Base-by-base conservation (phyloP, 169 alveolate genomes). In the Pseudocohnilembus persalinus region DNA sequence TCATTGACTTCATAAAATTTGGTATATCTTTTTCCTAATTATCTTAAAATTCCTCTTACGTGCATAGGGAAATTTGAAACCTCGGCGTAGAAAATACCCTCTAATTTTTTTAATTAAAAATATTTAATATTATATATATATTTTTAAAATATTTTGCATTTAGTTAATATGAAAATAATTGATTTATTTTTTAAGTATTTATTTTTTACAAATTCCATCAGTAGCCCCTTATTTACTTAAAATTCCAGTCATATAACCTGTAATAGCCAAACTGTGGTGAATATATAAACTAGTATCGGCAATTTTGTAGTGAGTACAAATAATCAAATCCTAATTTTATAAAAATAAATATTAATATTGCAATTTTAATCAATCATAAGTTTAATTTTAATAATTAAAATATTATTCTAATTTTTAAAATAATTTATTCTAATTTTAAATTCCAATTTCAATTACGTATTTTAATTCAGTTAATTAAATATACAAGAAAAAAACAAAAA, bases 31-130 rank as follows among this genome's bases (percentile, higher is more conserved):
- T 78, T 26, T 49, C 92, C 92, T 26, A 88, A 74, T 65, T 76
- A 28, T 83, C 90, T 92, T 1, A 88, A 73, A 6, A 92, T 84
- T 0, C 76, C 73, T 85, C 96, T 88, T 28, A 79, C 82, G 73
- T 92, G 96, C 96, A 92, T 92, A 28, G 92, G 85, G 72, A 93
- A 89, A 76, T 92, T 92, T 1, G 94, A 90, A 6, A 92, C 89
- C 78, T 92, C 96, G 76, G 92, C 75, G 0, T 82, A 83, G 79
- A 90, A 90, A 16, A 88, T 73, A 27, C 93, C 93, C 74, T 82
- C 89, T 76, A 29, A 31, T 76, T 64, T 72, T 68, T 27, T 49
- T 49, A 11, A 49, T 4, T 49, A 49, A 49, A 11, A 4, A 49
- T 49, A 49, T 49, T 49, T 49, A 4, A 49, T 11, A 4, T 49